Conservation (phyloP, 2,329 filamentous ascomycete species). For the Cercospora zeina region DNA sequence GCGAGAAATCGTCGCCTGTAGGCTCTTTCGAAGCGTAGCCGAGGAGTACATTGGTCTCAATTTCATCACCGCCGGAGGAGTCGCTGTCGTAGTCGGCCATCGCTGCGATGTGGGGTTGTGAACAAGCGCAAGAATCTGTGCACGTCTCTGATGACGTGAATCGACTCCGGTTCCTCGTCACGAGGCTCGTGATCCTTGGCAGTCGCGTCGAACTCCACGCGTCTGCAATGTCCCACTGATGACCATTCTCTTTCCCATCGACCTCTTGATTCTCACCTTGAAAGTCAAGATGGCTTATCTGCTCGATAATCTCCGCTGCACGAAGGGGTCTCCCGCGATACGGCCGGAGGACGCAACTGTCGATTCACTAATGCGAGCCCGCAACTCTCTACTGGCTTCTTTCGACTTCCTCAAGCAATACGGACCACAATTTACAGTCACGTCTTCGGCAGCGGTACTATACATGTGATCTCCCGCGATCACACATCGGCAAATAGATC, state of each 20-base stretch:
- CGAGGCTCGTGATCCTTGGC: constrained; percentile 2
- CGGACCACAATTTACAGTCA: background rate
- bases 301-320: background rate
- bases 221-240: background rate
- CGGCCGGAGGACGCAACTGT: background rate
- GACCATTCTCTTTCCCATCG: too few relatives aligned
- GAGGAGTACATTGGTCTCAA: constrained; percentile 82
- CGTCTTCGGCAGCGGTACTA: constrained; percentile 7
- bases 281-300: background rate
- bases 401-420: background rate
- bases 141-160: constrained; percentile 11
- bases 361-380: background rate
- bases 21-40: constrained; percentile 82
- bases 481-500: background rate
- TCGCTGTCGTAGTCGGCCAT: constrained; percentile 77
- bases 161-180: background rate
- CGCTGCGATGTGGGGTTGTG: constrained; percentile 8
- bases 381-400: background rate
- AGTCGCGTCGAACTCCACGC: background rate
- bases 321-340: background rate
- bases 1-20: constrained; percentile 79
- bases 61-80: constrained; percentile 69
- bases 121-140: constrained; percentile 10
- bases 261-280: background rate
- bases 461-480: background rate